Conservation (phyloP, 352 stramenopile species). For the Thalassiosira ordinaria region DNA sequence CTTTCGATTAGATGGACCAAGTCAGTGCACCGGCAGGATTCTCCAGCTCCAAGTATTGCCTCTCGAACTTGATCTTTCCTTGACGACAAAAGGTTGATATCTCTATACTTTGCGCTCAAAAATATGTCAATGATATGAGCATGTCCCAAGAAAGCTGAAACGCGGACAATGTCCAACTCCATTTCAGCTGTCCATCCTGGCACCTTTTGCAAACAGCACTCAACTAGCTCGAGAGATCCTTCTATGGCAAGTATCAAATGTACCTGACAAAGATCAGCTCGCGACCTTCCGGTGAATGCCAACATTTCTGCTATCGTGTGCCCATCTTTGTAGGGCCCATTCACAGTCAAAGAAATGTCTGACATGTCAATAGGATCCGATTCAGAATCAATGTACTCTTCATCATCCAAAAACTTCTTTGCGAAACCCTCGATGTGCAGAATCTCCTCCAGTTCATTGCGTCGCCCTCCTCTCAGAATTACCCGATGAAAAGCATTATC, state of each 20-base stretch:
- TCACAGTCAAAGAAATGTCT: background rate
- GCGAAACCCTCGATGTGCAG: too few species aligned
- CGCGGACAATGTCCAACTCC: constrained; percentile 18
- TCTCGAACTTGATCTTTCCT: background rate
- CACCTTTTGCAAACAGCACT: constrained; percentile 21
- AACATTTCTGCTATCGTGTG: background rate
- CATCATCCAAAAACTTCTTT: too few species aligned
- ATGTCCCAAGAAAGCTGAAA: constrained; percentile 26
- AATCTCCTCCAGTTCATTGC: too few species aligned
- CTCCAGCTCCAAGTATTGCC: constrained; percentile 28
- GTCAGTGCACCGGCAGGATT: constrained; percentile 17
- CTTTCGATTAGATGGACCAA: background rate
- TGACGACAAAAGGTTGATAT: constrained; percentile 1
- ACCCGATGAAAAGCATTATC: background rate
- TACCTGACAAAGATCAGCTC: background rate
- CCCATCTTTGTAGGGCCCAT: background rate
- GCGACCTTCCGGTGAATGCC: background rate
- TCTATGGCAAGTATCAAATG: constrained; percentile 20
- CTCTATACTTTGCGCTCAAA: background rate
- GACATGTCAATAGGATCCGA: too few species aligned
- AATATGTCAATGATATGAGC: constrained; percentile 4
- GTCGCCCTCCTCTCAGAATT: background rate
- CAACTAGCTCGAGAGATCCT: constrained; percentile 10
- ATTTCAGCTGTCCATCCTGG: constrained; percentile 26
- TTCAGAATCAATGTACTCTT: too few species aligned